These are phyloP conservation scores for Anthracocystis panici-leucophaei DNA, from an alignment of 1,284 basidiomycete genomes.

Conservation along the genomic window DNA sequence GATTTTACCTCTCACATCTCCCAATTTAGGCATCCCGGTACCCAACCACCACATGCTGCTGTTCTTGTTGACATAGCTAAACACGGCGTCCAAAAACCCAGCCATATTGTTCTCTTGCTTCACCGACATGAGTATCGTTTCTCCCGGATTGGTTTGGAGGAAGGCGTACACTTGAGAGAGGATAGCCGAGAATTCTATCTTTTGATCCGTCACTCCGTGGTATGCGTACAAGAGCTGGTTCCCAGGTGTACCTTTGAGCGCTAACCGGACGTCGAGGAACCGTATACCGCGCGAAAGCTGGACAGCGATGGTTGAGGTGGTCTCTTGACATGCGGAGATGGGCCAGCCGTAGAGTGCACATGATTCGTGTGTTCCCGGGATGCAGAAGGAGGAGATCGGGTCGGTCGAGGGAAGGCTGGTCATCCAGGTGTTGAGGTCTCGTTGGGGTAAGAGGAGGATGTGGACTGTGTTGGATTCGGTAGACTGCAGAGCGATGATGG, in stretches of 20 bases:
- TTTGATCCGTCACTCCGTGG: slow-evolving; percentile 54
- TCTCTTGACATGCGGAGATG: slow-evolving; percentile 53
- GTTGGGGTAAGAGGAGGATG: slow-evolving; percentile 38
- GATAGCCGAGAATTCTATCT: slow-evolving; percentile 49
- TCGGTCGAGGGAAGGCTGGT: slow-evolving; percentile 28
- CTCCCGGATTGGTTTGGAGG: slow-evolving; percentile 22
- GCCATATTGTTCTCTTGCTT: slow-evolving; percentile 52
- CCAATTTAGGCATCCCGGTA: slow-evolving; percentile 38
- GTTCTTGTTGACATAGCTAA: slow-evolving; percentile 35
- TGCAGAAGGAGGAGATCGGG: slow-evolving; percentile 38
- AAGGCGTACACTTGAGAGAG: slow-evolving; percentile 45
- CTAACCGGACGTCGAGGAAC: slow-evolving; percentile 56
- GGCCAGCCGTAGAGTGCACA: slow-evolving; percentile 60
- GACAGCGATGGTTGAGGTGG: slow-evolving; percentile 15
- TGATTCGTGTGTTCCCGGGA: slow-evolving; percentile 61
- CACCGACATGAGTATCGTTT: slow-evolving; percentile 53
- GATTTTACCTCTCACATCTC: slow-evolving; percentile 48
- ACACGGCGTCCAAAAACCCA: slow-evolving; percentile 36
- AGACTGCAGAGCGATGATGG: slow-evolving; percentile 16
- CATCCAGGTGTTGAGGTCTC: slow-evolving; percentile 35
- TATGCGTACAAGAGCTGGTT: slow-evolving; percentile 50
- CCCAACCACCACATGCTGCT: slow-evolving; percentile 34
- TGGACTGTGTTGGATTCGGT: slow-evolving; percentile 36
- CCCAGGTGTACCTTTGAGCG: slow-evolving; percentile 36
- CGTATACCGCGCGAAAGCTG: slow-evolving; percentile 56